Percentiles rank a stretch among this genome's conserved stretches.
Evolutionary conservation across 1,284 basidiomycete genomes (phyloP).

Genomic region (Phlebopus sp.): DNA sequence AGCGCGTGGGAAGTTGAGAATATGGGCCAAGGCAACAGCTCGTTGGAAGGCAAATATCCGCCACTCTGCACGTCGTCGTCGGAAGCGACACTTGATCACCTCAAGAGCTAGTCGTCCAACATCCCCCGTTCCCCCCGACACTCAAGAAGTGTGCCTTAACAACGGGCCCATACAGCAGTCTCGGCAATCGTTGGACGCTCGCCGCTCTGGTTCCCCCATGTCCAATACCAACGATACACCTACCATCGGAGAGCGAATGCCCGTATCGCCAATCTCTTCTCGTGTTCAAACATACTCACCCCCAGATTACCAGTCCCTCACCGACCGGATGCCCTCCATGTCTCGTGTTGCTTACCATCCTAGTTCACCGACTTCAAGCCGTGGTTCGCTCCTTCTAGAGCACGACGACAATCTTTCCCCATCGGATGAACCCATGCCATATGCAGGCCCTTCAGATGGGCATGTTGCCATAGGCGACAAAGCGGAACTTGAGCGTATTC

Average conservation of each 20-base stretch:
- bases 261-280: not conserved
- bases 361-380: slow-evolving; percentile 2
- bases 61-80: slow-evolving; percentile 52
- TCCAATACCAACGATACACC: not conserved
- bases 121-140: slow-evolving; percentile 18
- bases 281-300: slow-evolving; percentile 19
- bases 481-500: slow-evolving; percentile 54
- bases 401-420: slow-evolving; percentile 1
- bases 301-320: slow-evolving; percentile 27
- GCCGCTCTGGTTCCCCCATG: not conserved
- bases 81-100: slow-evolving; percentile 36
- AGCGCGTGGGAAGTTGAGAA: slow-evolving; percentile 47
- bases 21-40: slow-evolving; percentile 60
- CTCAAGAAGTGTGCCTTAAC: slow-evolving; percentile 5
- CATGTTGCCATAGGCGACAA: slow-evolving; percentile 80
- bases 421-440: slow-evolving; percentile 23
- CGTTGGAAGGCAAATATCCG: slow-evolving; percentile 63
- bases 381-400: slow-evolving; percentile 3
- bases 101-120: slow-evolving; percentile 19
- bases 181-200: slow-evolving; percentile 15
- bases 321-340: slow-evolving; percentile 1
- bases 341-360: slow-evolving; percentile 3
- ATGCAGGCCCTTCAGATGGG: slow-evolving; percentile 38
- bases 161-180: slow-evolving; percentile 4
- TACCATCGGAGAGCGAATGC: not conserved